Conservation (phyloP, 2,329 filamentous ascomycete species). For the Aspergillus ruber region DNA sequence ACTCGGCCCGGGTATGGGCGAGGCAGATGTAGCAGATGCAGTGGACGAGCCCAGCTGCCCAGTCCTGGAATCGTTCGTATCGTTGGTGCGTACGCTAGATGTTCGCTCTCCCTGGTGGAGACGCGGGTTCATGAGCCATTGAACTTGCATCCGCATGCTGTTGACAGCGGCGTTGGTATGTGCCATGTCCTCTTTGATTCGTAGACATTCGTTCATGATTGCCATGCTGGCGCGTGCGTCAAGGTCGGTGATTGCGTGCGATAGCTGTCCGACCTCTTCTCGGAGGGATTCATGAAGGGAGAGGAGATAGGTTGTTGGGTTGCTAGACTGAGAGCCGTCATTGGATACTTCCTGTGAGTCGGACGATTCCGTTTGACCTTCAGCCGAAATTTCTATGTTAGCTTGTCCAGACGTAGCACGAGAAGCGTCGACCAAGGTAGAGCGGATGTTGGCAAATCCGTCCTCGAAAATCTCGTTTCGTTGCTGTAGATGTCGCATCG, state of each 20-base stretch:
- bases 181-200: constrained; percentile 56
- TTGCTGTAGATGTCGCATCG: constrained; percentile 39
- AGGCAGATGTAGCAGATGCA: neutral
- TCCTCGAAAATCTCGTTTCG: constrained; percentile 44
- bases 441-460: constrained; percentile 37
- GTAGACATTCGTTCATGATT: constrained; percentile 56
- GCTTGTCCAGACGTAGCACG: constrained; percentile 10
- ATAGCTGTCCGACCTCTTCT: constrained; percentile 52
- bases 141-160: constrained; percentile 54
- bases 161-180: constrained; percentile 56
- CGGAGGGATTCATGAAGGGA: constrained; percentile 56
- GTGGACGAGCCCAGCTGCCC: neutral
- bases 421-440: constrained; percentile 29
- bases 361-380: constrained; percentile 10
- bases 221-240: constrained; percentile 58
- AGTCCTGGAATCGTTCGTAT: neutral
- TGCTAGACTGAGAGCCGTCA: constrained; percentile 25
- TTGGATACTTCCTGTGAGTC: constrained; percentile 8
- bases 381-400: constrained; percentile 9
- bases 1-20: constrained; percentile 17
- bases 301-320: constrained; percentile 51
- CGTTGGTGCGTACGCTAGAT: constrained; percentile 15
- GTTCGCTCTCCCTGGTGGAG: constrained; percentile 39
- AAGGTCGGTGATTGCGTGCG: constrained; percentile 50
- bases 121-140: constrained; percentile 56